Evolutionary conservation across 768 basidiomycete genomes (phyloP).

Genomic region (Erythrobasidium yunnanense): DNA sequence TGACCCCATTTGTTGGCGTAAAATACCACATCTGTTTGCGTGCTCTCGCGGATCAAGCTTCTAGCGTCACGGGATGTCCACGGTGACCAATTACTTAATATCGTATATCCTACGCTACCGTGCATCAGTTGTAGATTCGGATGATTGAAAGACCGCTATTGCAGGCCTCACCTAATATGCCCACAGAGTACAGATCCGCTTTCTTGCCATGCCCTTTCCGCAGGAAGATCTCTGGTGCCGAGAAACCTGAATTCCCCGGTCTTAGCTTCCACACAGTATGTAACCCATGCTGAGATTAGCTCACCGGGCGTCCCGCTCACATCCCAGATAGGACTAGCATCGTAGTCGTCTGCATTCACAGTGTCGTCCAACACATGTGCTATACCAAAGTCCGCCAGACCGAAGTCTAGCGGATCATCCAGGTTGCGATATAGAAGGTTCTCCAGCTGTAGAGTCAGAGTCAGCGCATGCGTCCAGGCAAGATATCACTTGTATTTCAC

Average conservation of each 20-base stretch:
- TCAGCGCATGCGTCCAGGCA: neutral
- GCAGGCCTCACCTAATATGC: too few species aligned
- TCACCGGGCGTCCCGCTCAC: neutral
- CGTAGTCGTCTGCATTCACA: neutral
- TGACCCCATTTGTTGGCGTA: too few species aligned
- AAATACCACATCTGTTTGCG: too few species aligned
- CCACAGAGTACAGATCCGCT: too few species aligned
- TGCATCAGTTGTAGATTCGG: too few species aligned
- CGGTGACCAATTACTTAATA: too few species aligned
- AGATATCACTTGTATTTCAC: neutral
- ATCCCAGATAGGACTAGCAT: neutral
- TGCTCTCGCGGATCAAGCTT: too few species aligned
- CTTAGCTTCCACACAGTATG: neutral
- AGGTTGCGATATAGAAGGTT: slow-evolving; percentile 16
- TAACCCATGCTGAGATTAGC: neutral
- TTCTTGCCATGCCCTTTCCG: neutral
- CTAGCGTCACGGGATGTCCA: too few species aligned
- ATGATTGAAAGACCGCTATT: too few species aligned
- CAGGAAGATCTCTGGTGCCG: slow-evolving; percentile 7
- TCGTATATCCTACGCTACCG: too few species aligned
- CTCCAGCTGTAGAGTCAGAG: slow-evolving; percentile 1
- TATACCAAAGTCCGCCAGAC: slow-evolving; percentile 10
- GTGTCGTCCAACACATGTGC: slow-evolving; percentile 1
- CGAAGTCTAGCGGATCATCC: slow-evolving; percentile 8
- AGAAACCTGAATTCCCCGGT: slow-evolving; percentile 1